Evolutionary conservation across 1,139 yeast species (phyloP), one percentile per base, ranked within the genome.

Genomic region (Taphrina wiesneri): DNA sequence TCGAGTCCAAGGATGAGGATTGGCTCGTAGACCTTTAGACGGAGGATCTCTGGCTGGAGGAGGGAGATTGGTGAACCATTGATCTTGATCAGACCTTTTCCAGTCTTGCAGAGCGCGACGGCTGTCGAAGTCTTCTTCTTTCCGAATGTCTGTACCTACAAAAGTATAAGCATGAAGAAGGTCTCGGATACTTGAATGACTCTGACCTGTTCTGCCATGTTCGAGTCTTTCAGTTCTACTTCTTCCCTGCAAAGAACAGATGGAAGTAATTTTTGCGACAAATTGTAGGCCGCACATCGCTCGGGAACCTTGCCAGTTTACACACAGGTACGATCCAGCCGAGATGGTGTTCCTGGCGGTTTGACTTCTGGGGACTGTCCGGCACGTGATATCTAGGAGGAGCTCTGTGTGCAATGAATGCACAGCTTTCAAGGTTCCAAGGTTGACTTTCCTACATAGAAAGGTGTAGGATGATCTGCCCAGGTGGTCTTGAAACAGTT

Each of bases 71-170:
- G 99, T 76, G 95, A 83, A 83, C 99, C 99, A 86, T 93, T 93
- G 77, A 93, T 96, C 68, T 66, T 66, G 60, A 66, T 56, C 43
- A 66, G 63, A 62, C 68, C 68, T 56, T 63, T 62, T 46, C 68
- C 68, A 62, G 66, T 57, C 65, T 65, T 62, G 41, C 65, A 65
- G 26, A 56, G 70, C 83, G 99, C 99, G 80, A 93, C 99, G 80
- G 99, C 99, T 79, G 99, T 93, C 79, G 99, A 99, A 81, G 97
- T 89, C 87, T 90, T 93, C 93, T 93, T 93, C 87, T 93, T 93
- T 85, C 99, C 99, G 85, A 93, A 93, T 83, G 98, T 34, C 39
- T 54, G 59, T 7, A 54, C 59, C 59, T 54, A 39, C 13, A 23
- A 13, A 15, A 30, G 45, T 21, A 52, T 52, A 19, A 54, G 46